A percentile compares a stretch with the other conserved stretches of the same genome.
These are phyloP conservation scores for Poteriospumella lacustris DNA, from an alignment of 108 stramenopile genomes.

Conservation along the genomic window DNA sequence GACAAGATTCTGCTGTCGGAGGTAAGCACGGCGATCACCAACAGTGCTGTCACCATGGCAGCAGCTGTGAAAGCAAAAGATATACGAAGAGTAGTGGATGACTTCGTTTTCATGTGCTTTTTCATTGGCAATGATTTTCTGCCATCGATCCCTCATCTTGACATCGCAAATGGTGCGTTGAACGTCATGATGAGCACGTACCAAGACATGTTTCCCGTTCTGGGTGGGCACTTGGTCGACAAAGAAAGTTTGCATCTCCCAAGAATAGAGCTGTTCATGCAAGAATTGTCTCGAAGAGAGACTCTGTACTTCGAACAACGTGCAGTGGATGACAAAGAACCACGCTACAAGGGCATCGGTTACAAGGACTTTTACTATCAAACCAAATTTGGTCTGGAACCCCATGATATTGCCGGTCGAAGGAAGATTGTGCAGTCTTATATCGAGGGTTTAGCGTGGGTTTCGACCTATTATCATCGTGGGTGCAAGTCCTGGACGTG, in stretches of 20 bases:
- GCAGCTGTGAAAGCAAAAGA: too few relatives aligned
- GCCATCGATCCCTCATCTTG: constrained; percentile 83
- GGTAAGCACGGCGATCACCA: too few relatives aligned
- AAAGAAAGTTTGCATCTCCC: constrained; percentile 69
- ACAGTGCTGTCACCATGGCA: too few relatives aligned
- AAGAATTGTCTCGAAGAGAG: constrained; percentile 76
- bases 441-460: constrained; percentile 91
- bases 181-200: constrained; percentile 85
- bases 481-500: constrained; percentile 91
- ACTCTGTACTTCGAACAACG: constrained; percentile 82
- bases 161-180: constrained; percentile 84
- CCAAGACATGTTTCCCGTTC: constrained; percentile 66
- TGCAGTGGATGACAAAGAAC: constrained; percentile 80
- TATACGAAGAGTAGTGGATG: constrained; percentile 83
- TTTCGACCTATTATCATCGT: constrained; percentile 86
- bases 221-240: constrained; percentile 85
- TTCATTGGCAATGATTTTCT: constrained; percentile 97
- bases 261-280: constrained; percentile 82
- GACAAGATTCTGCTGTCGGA: too few relatives aligned
- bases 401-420: background rate
- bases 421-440: background rate
- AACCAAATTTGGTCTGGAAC: background rate
- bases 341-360: constrained; percentile 45
- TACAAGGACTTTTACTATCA: constrained; percentile 5
- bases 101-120: constrained; percentile 97